phyloP scores from a whole-genome alignment of 306 rosid genomes.

The Adenanthera pavonina region DNA sequence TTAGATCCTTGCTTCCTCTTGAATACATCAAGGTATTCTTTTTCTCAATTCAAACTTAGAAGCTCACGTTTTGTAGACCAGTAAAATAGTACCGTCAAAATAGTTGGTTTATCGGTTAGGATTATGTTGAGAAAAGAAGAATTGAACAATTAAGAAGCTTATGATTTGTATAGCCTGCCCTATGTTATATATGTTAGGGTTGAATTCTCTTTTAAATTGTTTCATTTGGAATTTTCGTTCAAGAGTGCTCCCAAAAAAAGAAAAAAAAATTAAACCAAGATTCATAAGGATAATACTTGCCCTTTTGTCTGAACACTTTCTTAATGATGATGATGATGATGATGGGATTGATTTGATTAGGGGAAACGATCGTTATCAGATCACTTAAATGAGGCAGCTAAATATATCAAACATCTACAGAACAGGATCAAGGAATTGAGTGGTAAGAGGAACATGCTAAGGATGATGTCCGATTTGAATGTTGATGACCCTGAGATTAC shows the following conservation, averaged over 20 bases:
- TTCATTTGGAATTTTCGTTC: background rate
- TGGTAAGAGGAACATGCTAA: constrained; percentile 40
- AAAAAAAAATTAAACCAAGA: background rate
- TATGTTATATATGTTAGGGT: background rate
- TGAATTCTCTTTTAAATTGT: background rate
- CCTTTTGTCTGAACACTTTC: background rate
- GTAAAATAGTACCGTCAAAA: background rate
- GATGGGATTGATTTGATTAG: constrained; percentile 32
- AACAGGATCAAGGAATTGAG: constrained; percentile 41
- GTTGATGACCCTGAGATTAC: constrained; percentile 38
- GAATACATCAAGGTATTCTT: constrained; percentile 35
- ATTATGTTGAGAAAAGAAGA: background rate
- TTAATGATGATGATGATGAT: background rate
- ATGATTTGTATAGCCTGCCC: background rate
- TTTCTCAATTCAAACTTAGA: background rate
- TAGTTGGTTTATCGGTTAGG: background rate
- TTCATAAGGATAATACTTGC: background rate
- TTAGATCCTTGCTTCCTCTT: constrained; percentile 45
- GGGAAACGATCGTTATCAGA: constrained; percentile 60
- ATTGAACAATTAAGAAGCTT: background rate
- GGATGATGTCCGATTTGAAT: constrained; percentile 1
- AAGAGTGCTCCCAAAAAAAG: background rate
- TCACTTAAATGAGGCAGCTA: constrained; percentile 53
- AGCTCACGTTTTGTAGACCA: background rate
- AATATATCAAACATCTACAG: constrained; percentile 47